Evolutionary conservation across 1,284 basidiomycete species (phyloP).

Genomic region (Irpex sp.): DNA sequence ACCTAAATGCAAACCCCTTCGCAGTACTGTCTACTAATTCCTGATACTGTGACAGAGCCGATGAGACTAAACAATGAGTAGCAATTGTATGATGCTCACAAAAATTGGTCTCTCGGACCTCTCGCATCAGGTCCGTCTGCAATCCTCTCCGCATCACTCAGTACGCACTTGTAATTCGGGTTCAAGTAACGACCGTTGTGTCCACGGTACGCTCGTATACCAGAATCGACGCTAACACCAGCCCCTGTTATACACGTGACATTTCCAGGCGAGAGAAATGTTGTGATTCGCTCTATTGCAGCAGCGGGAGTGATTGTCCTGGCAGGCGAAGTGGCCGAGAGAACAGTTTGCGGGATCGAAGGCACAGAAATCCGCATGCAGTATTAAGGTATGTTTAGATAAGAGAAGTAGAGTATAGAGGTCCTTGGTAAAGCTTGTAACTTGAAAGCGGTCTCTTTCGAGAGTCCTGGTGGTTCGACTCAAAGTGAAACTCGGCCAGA

Average conservation of each 20-base stretch:
- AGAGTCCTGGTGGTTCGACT: no score
- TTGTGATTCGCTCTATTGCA: constrained; percentile 62
- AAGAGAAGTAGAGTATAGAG: background rate
- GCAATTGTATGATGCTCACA: constrained; percentile 24
- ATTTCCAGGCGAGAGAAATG: constrained; percentile 67
- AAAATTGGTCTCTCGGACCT: constrained; percentile 52
- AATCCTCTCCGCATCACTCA: background rate
- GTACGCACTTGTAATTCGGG: constrained; percentile 82
- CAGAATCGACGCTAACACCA: constrained; percentile 90
- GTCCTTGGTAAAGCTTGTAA: background rate
- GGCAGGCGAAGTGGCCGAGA: constrained; percentile 35
- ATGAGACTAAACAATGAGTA: constrained; percentile 3
- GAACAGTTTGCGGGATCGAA: constrained; percentile 62
- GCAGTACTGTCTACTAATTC: constrained; percentile 72
- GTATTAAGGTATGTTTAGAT: background rate
- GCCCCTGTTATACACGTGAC: constrained; percentile 82
- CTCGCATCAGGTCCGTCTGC: background rate
- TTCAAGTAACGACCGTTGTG: constrained; percentile 85
- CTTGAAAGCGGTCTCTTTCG: background rate
- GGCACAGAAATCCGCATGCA: constrained; percentile 82
- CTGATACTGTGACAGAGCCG: constrained; percentile 53
- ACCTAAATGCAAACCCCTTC: constrained; percentile 69
- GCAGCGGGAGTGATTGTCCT: constrained; percentile 44
- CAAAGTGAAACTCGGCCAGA: no score
- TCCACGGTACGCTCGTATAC: constrained; percentile 86